Conservation (phyloP, 768 basidiomycete species). For the Tricholoma bakamatsutake region DNA sequence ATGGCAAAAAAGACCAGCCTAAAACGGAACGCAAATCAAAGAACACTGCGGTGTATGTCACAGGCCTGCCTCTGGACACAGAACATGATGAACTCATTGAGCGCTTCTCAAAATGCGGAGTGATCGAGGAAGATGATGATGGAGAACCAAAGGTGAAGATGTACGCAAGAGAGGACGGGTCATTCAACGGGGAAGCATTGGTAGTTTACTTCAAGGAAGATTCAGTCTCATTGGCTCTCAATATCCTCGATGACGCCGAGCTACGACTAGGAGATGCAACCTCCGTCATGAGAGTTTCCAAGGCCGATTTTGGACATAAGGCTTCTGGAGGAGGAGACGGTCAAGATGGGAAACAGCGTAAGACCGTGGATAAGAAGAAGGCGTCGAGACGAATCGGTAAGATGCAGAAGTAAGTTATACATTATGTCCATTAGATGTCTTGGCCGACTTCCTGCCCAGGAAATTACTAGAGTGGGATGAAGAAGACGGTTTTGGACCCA, state of each 20-base stretch:
- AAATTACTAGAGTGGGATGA: slow-evolving; percentile 94
- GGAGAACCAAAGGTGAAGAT: slow-evolving; percentile 93
- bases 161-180: slow-evolving; percentile 83
- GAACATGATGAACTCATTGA: slow-evolving; percentile 70
- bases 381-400: slow-evolving; percentile 70
- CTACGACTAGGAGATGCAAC: slow-evolving; percentile 74
- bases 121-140: slow-evolving; percentile 89
- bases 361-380: slow-evolving; percentile 73
- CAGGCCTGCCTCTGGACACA: slow-evolving; percentile 72
- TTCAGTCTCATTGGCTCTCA: slow-evolving; percentile 80
- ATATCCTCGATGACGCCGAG: slow-evolving; percentile 88
- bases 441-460: slow-evolving; percentile 34
- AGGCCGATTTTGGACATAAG: slow-evolving; percentile 79
- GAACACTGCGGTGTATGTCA: slow-evolving; percentile 90
- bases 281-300: slow-evolving; percentile 66
- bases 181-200: slow-evolving; percentile 90
- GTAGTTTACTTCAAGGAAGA: slow-evolving; percentile 98
- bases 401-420: slow-evolving; percentile 68
- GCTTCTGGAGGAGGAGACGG: slow-evolving; percentile 31
- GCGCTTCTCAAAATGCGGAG: slow-evolving; percentile 87
- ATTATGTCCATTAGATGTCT: not conserved
- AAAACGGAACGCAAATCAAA: slow-evolving; percentile 64
- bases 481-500: slow-evolving; percentile 85
- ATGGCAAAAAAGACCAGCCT: slow-evolving; percentile 41
- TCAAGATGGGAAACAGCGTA: slow-evolving; percentile 44